Evolutionary conservation across 192 early-diverging fungal species (phyloP), one percentile per base, ranked within the genome.

Genomic region (Geranomyces michiganensis): DNA sequence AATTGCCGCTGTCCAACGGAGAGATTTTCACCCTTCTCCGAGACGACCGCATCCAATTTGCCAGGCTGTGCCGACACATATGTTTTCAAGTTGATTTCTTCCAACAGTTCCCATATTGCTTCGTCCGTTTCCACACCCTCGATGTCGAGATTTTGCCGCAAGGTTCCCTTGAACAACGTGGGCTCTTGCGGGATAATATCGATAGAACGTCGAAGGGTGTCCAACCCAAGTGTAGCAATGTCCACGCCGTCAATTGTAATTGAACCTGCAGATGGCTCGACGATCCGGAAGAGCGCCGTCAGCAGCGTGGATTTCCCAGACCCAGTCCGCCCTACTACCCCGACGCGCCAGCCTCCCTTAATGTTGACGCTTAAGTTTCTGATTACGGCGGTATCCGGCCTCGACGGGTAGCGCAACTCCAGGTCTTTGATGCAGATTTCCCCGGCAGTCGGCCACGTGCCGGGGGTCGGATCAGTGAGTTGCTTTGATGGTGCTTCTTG

Each of bases 61-160:
- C 63, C 71, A 4, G 75, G 65, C 22, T 79, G 26, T 14, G 29
- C 7, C n/a, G 32, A 32, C 10, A 85, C 72, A 15, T 63, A 36
- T 7, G 56, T 36, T 33, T 79, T 77, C 0, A 91, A 60, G 0
- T 81, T 79, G 0, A 89, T 85, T 0, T 74, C 56, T 8, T 85
- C 89, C 3, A 95, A 70, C 0, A 78, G 82, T n/a, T 75, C 66
- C 92, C 92, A 94, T 14, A 93, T 65, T 22, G 82, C 85, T 2
- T 78, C 71, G 68, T 94, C 92, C 1, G 73, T 75, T 69, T 88
- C 81, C 45, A 80, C 68, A 44, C 70, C 68, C 27, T 88, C 75
- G 12, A 88, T 89, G 55, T 92, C 92, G 13, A 93, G 62, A 64
- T 93, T 93, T 48, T 76, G 86, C 29, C 90, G 82, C 22, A 94